Conservation (phyloP, 179 eudicot genomes). For the Pouteria campechiana region DNA sequence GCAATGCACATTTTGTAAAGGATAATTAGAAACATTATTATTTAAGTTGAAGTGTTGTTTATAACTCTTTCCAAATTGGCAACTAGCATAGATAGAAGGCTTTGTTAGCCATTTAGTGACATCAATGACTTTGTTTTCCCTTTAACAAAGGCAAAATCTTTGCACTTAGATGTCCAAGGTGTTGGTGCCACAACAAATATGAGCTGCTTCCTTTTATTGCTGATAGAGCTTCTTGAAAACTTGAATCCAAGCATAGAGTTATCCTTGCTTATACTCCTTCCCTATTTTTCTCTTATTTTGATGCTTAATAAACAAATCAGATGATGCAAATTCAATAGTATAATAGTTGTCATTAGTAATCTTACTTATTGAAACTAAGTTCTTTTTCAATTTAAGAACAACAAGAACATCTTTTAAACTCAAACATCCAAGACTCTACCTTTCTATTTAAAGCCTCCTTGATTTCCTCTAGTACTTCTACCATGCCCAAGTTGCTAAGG, state of each 20-base stretch:
- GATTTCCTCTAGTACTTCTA: neutral
- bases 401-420: neutral
- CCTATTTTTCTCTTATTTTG: neutral
- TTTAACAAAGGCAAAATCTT: too few relatives aligned
- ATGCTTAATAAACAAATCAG: neutral
- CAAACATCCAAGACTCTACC: neutral
- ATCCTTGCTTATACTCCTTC: neutral
- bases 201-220: neutral
- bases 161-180: neutral
- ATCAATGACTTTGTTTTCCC: neutral
- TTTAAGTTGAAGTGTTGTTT: too few relatives aligned
- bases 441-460: neutral
- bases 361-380: neutral
- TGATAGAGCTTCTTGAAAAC: neutral
- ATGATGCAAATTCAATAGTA: neutral
- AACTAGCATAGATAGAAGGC: neutral
- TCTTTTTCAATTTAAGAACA: neutral
- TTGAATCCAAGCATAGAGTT: neutral
- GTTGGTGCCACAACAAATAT: too few relatives aligned
- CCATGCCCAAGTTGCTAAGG: too few relatives aligned
- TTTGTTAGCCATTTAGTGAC: neutral
- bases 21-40: neutral
- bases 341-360: neutral
- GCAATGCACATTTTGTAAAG: too few relatives aligned
- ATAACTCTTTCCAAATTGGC: neutral